These are phyloP conservation scores for Lippia alba DNA, from an alignment of 305 asterid species.

Conservation along the genomic window DNA sequence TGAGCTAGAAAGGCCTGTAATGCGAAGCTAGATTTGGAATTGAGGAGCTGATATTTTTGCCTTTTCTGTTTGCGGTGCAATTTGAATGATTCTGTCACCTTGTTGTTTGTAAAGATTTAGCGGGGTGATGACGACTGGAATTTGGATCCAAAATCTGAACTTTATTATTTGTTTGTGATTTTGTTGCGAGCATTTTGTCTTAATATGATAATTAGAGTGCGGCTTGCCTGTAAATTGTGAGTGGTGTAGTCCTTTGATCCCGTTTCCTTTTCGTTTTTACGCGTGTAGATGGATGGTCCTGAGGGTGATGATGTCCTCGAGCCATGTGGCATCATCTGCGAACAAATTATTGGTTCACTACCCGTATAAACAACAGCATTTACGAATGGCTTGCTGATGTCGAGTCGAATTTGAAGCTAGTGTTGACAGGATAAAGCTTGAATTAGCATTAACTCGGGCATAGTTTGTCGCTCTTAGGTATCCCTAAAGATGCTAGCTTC, in stretches of 20 bases:
- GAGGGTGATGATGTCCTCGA: slow-evolving; percentile 32
- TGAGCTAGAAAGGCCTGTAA: slow-evolving; percentile 22
- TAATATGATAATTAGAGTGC: slow-evolving; percentile 18
- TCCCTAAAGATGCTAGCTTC: slow-evolving; percentile 31
- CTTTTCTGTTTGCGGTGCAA: background rate
- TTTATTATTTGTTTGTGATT: background rate
- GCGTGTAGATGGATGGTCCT: slow-evolving; percentile 38
- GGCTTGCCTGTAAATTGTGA: slow-evolving; percentile 1
- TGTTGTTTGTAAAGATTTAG: background rate
- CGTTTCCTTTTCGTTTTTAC: slow-evolving; percentile 19
- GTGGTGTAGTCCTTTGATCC: slow-evolving; percentile 24
- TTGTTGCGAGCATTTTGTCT: background rate
- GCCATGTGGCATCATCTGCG: slow-evolving; percentile 33
- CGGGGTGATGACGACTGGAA: background rate
- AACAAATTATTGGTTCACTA: slow-evolving; percentile 32
- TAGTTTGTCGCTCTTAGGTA: slow-evolving; percentile 17
- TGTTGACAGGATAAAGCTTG: slow-evolving; percentile 21
- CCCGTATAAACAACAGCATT: slow-evolving; percentile 27
- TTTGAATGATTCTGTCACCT: background rate
- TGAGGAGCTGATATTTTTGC: background rate
- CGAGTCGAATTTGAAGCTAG: slow-evolving; percentile 21
- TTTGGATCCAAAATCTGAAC: slow-evolving; percentile 11
- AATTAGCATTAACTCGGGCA: slow-evolving; percentile 25
- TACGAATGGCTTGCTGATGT: slow-evolving; percentile 27
- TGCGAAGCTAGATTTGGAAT: slow-evolving; percentile 26